Evolutionary conservation across 176 grass and related monocot genomes (phyloP).

Genomic region (Bromus sterilis): DNA sequence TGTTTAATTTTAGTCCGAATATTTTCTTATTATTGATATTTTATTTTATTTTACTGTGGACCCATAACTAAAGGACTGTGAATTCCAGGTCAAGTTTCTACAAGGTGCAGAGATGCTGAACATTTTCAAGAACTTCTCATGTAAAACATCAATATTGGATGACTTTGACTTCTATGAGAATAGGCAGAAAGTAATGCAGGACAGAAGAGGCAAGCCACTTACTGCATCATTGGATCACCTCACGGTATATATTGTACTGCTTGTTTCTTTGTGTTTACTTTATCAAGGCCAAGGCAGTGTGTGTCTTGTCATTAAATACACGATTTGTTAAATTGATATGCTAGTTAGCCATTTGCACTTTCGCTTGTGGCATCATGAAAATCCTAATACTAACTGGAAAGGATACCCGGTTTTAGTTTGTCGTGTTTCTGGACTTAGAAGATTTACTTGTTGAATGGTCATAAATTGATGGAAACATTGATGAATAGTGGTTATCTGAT

Average conservation of each 20-base stretch:
- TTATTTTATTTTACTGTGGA: constrained; percentile 1
- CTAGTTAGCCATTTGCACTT: neutral
- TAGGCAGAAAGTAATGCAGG: constrained; percentile 87
- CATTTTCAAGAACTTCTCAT: constrained; percentile 77
- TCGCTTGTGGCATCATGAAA: neutral
- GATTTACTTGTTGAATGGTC: constrained; percentile 6
- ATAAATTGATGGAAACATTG: neutral
- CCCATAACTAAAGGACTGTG: neutral
- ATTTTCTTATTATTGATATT: neutral
- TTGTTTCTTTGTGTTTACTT: neutral
- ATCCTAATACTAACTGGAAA: neutral
- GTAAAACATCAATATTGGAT: constrained; percentile 87
- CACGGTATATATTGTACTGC: constrained; percentile 25
- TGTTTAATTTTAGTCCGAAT: neutral
- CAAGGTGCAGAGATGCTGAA: constrained; percentile 77
- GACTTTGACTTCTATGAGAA: constrained; percentile 89
- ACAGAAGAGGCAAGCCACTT: constrained; percentile 54
- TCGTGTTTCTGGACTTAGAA: constrained; percentile 4
- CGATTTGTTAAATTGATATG: neutral
- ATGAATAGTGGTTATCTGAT: neutral
- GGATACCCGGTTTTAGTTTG: neutral
- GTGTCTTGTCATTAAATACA: neutral
- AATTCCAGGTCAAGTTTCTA: constrained; percentile 62
- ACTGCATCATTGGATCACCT: constrained; percentile 23
- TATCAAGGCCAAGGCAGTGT: neutral